phyloP scores from a whole-genome alignment of 1,284 basidiomycete species.

The Moniliophthora roreri region DNA sequence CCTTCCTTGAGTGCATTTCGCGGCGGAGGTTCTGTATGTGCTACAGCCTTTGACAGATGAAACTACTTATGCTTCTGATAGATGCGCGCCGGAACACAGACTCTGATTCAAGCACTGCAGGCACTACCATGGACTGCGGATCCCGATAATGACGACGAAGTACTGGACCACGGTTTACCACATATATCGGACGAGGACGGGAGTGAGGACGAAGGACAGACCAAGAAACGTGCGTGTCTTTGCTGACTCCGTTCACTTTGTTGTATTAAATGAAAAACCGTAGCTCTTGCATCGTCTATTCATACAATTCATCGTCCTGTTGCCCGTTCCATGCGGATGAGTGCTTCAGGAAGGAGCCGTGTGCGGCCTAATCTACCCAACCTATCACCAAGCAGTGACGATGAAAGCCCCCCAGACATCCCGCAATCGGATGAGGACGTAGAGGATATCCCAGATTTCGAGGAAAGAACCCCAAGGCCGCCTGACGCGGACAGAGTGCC shows the following conservation, averaged over 20 bases:
- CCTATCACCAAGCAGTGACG: conserved; percentile 17
- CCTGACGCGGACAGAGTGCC: conserved; percentile 4
- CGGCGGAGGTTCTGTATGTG: conserved; percentile 65
- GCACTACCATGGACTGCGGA: conserved; percentile 75
- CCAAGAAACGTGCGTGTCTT: conserved; percentile 27
- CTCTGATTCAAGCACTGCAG: conserved; percentile 81
- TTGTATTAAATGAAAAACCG: conserved; percentile 8
- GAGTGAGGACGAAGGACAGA: conserved; percentile 60
- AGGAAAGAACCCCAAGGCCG: conserved; percentile 6
- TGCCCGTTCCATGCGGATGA: conserved; percentile 57
- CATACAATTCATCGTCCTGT: conserved; percentile 84
- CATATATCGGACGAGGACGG: conserved; percentile 34
- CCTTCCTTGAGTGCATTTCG: conserved; percentile 53
- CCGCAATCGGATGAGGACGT: conserved; percentile 8
- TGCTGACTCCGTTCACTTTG: not conserved
- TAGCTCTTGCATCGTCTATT: conserved; percentile 71
- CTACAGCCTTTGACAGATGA: conserved; percentile 12
- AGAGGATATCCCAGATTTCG: conserved; percentile 4
- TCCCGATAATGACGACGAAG: conserved; percentile 66
- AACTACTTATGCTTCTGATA: conserved; percentile 26
- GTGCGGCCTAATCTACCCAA: conserved; percentile 21
- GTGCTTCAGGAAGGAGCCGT: conserved; percentile 24
- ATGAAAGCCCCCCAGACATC: conserved; percentile 26
- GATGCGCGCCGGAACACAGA: conserved; percentile 84
- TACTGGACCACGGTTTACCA: conserved; percentile 40